These are phyloP conservation scores for Daldinia decipiens DNA, from an alignment of 495 filamentous ascomycete genomes.

Conservation along the genomic window DNA sequence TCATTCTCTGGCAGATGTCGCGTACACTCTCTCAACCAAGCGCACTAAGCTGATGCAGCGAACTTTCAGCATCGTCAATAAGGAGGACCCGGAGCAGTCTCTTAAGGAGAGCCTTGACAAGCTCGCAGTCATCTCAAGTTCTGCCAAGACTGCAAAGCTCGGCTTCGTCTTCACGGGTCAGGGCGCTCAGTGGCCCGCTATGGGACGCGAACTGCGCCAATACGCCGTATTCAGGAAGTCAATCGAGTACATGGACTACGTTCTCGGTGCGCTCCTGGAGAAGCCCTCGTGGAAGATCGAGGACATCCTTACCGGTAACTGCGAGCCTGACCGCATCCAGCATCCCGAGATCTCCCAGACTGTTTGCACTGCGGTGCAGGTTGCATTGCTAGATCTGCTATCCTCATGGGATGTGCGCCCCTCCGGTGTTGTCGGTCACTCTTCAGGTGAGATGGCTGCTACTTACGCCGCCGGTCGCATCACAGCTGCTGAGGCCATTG, in stretches of 20 bases:
- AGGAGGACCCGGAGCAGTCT: constrained; percentile 14
- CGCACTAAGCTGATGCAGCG: constrained; percentile 41
- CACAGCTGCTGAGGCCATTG: constrained; percentile 53
- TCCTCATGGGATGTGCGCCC: constrained; percentile 60
- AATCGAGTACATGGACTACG: constrained; percentile 11
- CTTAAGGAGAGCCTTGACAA: constrained; percentile 11
- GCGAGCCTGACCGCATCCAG: constrained; percentile 40
- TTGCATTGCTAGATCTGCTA: constrained; percentile 65
- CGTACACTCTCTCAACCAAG: constrained; percentile 48
- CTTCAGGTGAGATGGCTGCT: constrained; percentile 71
- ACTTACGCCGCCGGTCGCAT: constrained; percentile 58
- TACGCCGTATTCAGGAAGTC: constrained; percentile 1
- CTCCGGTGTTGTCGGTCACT: constrained; percentile 65
- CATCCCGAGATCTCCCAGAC: constrained; percentile 53
- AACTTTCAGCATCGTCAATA: constrained; percentile 44
- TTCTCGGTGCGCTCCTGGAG: neutral
- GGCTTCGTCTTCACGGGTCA: constrained; percentile 57
- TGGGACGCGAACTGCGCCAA: constrained; percentile 51
- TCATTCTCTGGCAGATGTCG: constrained; percentile 46
- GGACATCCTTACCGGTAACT: neutral
- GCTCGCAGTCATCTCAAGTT: neutral
- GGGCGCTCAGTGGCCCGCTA: constrained; percentile 60
- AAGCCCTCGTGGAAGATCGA: constrained; percentile 12
- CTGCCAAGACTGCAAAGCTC: constrained; percentile 31
- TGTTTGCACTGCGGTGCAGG: constrained; percentile 60